Conservation (phyloP, 2,329 filamentous ascomycete genomes). For the Talaromyces albobiverticillius region DNA sequence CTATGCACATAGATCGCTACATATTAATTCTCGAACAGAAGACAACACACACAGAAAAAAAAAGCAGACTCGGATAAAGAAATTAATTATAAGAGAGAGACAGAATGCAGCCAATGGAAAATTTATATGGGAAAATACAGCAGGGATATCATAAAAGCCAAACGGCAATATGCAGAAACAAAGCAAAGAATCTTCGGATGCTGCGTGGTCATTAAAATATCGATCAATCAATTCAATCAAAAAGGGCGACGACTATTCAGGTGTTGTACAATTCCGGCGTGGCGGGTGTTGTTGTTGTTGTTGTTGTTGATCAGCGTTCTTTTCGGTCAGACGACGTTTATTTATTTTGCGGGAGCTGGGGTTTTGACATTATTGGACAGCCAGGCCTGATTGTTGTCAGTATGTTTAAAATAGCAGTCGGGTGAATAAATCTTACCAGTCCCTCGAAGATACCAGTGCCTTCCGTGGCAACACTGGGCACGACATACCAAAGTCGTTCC, state of each 20-base stretch:
- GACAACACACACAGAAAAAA: not conserved
- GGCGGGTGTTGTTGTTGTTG: not conserved
- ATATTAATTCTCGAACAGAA: not conserved
- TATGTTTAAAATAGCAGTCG: constrained; percentile 11
- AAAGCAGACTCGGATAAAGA: not conserved
- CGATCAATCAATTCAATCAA: constrained; percentile 26
- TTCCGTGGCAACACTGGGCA: constrained; percentile 77
- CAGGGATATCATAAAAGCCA: constrained; percentile 43
- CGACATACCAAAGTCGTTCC: constrained; percentile 82
- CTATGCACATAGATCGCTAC: constrained; percentile 6
- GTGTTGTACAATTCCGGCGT: constrained; percentile 34
- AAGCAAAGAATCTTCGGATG: constrained; percentile 21
- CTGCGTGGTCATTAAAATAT: constrained; percentile 43
- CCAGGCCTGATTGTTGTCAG: constrained; percentile 55
- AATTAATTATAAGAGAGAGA: not conserved
- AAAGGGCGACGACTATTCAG: constrained; percentile 27
- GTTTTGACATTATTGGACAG: constrained; percentile 79
- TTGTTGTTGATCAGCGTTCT: not conserved
- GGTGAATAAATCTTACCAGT: constrained; percentile 50
- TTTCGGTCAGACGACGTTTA: not conserved
- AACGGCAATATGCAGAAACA: constrained; percentile 23
- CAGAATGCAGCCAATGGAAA: not conserved
- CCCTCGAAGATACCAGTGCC: constrained; percentile 80
- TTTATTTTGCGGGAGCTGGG: constrained; percentile 37
- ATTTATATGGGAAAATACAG: constrained; percentile 29